Base-by-base conservation (phyloP, 345 rosid species). In the Melaleuca alternifolia region DNA sequence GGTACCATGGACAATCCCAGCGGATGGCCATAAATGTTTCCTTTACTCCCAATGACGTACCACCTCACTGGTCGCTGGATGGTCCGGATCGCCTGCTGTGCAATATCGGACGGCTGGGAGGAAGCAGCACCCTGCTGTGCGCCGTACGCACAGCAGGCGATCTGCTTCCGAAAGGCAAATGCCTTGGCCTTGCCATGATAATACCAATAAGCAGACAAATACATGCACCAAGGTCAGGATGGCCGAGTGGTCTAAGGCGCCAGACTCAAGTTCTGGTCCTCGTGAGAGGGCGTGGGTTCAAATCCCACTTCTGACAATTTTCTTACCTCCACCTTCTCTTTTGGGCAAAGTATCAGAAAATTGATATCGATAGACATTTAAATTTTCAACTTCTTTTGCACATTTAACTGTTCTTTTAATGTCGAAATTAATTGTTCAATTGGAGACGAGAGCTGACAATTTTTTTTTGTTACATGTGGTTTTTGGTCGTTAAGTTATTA, bases 231-330 rank as follows among this genome's bases (percentile, higher is more conserved):
- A 3, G 6, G 89, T 88, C 91, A 89, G 89, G 89, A 84, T 86
- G 89, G 91, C 90, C 91, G 89, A 90, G 91, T 88, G 91, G 91
- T 90, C 90, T 88, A 90, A 90, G 91, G 91, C 88, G 91, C 91
- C 88, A 90, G 91, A 88, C 88, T 90, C 91, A 90, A 89, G 91
- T 89, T 89, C 91, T 91, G 92, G 93, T 90, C 87, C 48, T 90
- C 91, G 88, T 33, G 37, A 85, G 92, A 89, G 91, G 92, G 91
- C 91, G 93, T 90, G 91, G 93, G 93, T 91, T 91, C 93, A 89
- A 91, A 90, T 89, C 93, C 93, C 93, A 91, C 92, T 91, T 91
- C 90, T 91, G 93, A 91, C 93, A 90, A 13, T 53, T 41, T n/a
- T 4, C 5, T 14, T n/a, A 0, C 14, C 18, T 13, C 5, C 30